Conservation (phyloP, 768 basidiomycete genomes). For the Suillus clintonianus region DNA sequence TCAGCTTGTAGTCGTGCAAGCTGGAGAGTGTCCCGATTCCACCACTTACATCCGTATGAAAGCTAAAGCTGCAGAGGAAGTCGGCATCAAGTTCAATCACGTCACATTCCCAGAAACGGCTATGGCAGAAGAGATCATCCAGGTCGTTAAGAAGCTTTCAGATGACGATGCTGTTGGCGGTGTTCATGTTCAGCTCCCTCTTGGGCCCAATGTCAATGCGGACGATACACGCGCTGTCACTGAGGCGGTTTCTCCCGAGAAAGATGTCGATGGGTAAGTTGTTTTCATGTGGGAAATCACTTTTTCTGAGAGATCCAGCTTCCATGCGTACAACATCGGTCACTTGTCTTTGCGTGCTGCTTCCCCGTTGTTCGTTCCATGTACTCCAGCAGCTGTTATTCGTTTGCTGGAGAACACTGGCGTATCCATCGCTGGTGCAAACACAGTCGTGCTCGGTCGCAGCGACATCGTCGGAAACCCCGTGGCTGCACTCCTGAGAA, state of each 20-base stretch:
- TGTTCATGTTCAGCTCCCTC: slow-evolving; percentile 93
- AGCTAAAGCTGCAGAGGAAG: slow-evolving; percentile 90
- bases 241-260: slow-evolving; percentile 93
- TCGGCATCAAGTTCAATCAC: slow-evolving; percentile 87
- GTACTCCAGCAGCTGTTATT: slow-evolving; percentile 94
- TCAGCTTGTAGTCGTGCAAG: slow-evolving; percentile 90
- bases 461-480: slow-evolving; percentile 98
- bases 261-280: slow-evolving; percentile 93
- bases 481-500: slow-evolving; percentile 86
- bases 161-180: slow-evolving; percentile 80
- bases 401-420: slow-evolving; percentile 88
- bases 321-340: slow-evolving; percentile 98
- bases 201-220: slow-evolving; percentile 77
- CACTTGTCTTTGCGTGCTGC: slow-evolving; percentile 89
- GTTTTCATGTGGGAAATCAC: slow-evolving; percentile 12
- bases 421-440: slow-evolving; percentile 73
- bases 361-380: slow-evolving; percentile 88
- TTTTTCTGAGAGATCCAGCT: slow-evolving; percentile 48
- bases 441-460: slow-evolving; percentile 91
- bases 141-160: slow-evolving; percentile 80
- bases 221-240: slow-evolving; percentile 89
- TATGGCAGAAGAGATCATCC: slow-evolving; percentile 75
- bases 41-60: slow-evolving; percentile 97
- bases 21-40: slow-evolving; percentile 90
- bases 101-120: slow-evolving; percentile 68